Percentiles rank a stretch among this genome's conserved stretches.
Conservation (phyloP, 371 early-diverging fungal genomes). For the Entomophthora muscae region DNA sequence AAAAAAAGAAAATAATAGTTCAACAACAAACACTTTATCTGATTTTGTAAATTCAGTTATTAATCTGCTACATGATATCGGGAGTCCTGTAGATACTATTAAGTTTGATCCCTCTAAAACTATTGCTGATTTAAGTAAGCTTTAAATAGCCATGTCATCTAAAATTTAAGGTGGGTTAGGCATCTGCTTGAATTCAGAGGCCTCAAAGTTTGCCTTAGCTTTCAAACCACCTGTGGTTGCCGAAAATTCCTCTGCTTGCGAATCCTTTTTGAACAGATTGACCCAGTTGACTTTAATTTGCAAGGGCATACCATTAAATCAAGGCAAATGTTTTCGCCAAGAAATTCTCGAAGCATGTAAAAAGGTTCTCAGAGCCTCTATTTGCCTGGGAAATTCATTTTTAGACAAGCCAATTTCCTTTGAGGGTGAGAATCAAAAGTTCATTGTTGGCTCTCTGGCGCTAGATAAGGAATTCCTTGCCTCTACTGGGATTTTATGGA, state of each 20-base stretch:
- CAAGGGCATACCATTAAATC: background rate
- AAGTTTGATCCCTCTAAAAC: background rate
- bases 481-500: conserved; percentile 1
- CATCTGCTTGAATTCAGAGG: background rate
- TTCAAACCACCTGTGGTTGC: background rate
- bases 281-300: background rate
- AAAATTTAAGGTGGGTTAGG: background rate
- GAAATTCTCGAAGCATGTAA: background rate
- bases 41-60: background rate
- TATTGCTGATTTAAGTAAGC: background rate
- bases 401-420: background rate
- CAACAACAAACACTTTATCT: background rate
- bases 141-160: background rate
- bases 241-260: background rate
- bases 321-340: background rate
- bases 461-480: background rate
- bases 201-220: conserved; percentile 6
- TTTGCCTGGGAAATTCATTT: background rate
- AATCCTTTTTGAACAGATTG: background rate
- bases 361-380: background rate
- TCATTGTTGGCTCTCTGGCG: background rate
- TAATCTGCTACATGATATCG: background rate
- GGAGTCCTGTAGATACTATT: background rate
- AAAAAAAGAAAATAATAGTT: background rate
- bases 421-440: background rate